Percentiles rank a stretch among this genome's conserved stretches.
phyloP scores from a whole-genome alignment of 2,329 filamentous ascomycete genomes.

The Penicillium sp. region DNA sequence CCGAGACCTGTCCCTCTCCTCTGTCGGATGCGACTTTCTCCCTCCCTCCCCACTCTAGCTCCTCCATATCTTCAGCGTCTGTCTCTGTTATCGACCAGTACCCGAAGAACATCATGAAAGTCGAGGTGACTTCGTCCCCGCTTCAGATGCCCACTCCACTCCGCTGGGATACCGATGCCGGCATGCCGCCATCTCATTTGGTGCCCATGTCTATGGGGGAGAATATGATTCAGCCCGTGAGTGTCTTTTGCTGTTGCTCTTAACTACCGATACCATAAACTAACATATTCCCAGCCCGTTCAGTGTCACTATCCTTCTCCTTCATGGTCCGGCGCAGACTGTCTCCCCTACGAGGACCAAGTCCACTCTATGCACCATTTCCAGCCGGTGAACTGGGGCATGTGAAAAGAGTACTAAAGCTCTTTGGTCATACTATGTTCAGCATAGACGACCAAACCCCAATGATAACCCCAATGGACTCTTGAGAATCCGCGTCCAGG shows the following conservation, averaged over 20 bases:
- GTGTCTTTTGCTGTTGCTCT: conserved; percentile 15
- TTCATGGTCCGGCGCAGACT: conserved; percentile 25
- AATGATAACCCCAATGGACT: conserved; percentile 1
- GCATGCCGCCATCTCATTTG: conserved; percentile 33
- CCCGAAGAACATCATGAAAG: conserved; percentile 34
- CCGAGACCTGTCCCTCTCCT: conserved; percentile 47
- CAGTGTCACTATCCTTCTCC: conserved; percentile 29
- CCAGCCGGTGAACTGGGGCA: conserved; percentile 21
- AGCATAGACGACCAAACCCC: neutral
- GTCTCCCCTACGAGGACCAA: conserved; percentile 26
- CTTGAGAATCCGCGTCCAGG: neutral
- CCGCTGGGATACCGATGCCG: conserved; percentile 37
- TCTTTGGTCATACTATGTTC: neutral
- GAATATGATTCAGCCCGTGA: conserved; percentile 40
- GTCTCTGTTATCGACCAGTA: conserved; percentile 37
- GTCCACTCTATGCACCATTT: conserved; percentile 24
- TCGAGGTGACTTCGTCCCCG: conserved; percentile 36
- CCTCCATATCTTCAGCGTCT: conserved; percentile 37
- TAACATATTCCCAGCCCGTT: conserved; percentile 10
- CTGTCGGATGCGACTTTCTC: conserved; percentile 38
- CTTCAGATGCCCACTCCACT: conserved; percentile 33
- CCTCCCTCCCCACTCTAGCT: conserved; percentile 31
- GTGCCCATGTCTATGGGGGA: conserved; percentile 36
- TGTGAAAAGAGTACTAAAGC: neutral
- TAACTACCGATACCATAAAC: conserved; percentile 37